These are phyloP conservation scores for Naganishia vaughanmartiniae DNA, from an alignment of 768 basidiomycete genomes.

Conservation along the genomic window DNA sequence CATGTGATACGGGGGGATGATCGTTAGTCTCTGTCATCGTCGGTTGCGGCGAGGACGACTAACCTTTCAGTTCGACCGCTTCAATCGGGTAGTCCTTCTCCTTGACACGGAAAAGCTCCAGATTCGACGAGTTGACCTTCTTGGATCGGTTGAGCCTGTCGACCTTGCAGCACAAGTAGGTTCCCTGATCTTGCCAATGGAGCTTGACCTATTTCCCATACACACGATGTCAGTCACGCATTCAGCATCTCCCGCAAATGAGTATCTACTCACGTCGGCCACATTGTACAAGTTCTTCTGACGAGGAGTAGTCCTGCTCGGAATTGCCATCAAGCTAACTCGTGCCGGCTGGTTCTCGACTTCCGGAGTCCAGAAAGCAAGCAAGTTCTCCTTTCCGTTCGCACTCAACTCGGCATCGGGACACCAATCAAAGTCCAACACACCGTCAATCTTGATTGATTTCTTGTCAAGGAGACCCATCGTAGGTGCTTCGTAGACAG, in stretches of 20 bases:
- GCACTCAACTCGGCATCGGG: conserved; percentile 80
- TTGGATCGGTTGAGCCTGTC: conserved; percentile 79
- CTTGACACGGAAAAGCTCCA: conserved; percentile 94
- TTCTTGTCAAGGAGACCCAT: conserved; percentile 96
- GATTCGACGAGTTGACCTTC: conserved; percentile 95
- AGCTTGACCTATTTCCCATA: conserved; percentile 74
- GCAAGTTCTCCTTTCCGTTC: conserved; percentile 75
- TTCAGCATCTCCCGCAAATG: neutral
- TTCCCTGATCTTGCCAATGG: conserved; percentile 96
- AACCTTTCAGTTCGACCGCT: conserved; percentile 94
- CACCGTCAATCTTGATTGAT: conserved; percentile 93
- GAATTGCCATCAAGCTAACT: conserved; percentile 88
- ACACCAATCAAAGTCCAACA: conserved; percentile 98
- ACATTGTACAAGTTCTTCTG: conserved; percentile 98
- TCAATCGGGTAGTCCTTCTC: conserved; percentile 98
- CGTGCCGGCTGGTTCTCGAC: conserved; percentile 93
- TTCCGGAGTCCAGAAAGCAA: conserved; percentile 98
- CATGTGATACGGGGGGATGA: conserved; percentile 30
- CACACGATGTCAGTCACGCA: neutral
- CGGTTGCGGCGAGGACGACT: conserved; percentile 2
- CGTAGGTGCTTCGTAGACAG: conserved; percentile 88
- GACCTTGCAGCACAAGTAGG: conserved; percentile 97
- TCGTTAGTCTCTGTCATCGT: neutral
- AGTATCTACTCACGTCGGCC: conserved; percentile 68
- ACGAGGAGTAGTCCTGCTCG: conserved; percentile 74